These are phyloP conservation scores for Starmerella powellii DNA, from an alignment of 805 yeast genomes.

Conservation along the genomic window DNA sequence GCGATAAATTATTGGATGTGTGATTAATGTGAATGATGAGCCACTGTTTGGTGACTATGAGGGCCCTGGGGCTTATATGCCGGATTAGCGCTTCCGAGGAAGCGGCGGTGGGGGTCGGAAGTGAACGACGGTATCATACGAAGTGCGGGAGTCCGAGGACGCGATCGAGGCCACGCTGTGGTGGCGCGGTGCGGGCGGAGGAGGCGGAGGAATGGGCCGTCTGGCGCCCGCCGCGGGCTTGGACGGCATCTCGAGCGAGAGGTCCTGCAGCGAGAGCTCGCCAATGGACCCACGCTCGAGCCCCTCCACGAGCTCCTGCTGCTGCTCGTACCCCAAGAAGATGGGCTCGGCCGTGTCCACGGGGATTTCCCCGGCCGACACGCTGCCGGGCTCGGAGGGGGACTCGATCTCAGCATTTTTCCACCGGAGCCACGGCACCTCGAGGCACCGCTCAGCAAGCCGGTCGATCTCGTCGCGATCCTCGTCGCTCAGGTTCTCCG, in stretches of 20 bases:
- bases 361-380: not conserved
- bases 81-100: slow-evolving; percentile 2
- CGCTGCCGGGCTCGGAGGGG: not conserved
- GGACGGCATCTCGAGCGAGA: too few species aligned
- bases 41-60: too few species aligned
- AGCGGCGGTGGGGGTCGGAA: slow-evolving; percentile 15
- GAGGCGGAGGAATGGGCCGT: slow-evolving; percentile 12
- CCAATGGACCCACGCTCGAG: too few species aligned
- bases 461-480: slow-evolving; percentile 12
- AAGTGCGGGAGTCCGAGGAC: slow-evolving; percentile 8
- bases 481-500: slow-evolving; percentile 2
- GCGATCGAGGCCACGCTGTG: slow-evolving; percentile 5
- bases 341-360: not conserved
- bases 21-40: not conserved
- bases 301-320: too few species aligned
- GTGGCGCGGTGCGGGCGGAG: slow-evolving; percentile 7
- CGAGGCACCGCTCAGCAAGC: slow-evolving; percentile 18
- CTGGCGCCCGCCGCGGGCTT: not conserved
- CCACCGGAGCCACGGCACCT: slow-evolving; percentile 17
- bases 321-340: too few species aligned
- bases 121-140: slow-evolving; percentile 9
- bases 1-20: too few species aligned
- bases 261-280: not conserved
- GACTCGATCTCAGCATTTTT: not conserved
- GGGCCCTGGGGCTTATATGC: not conserved